Evolutionary conservation across 202 grass and related monocot genomes (phyloP).

Genomic region (Setaria viridis): DNA sequence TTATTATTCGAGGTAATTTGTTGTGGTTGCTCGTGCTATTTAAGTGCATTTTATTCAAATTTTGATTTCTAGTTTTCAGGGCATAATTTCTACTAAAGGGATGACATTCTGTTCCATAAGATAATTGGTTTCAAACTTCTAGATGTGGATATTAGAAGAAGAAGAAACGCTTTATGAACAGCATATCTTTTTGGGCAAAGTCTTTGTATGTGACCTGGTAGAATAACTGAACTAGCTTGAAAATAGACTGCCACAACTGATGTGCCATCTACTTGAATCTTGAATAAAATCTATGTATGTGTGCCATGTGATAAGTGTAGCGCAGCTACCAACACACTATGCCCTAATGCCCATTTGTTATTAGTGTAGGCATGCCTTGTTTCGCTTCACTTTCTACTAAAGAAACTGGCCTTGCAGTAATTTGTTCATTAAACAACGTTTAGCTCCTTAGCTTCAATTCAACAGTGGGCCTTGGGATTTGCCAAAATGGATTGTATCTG

Average conservation of each 20-base stretch:
- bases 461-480: not conserved
- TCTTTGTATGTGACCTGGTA: not conserved
- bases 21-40: not conserved
- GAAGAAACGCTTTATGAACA: not conserved
- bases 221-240: not conserved
- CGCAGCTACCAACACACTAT: not conserved
- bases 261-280: not conserved
- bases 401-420: not conserved
- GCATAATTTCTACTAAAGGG: not conserved
- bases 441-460: conserved; percentile 1
- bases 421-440: not conserved
- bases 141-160: not conserved
- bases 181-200: not conserved
- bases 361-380: not conserved
- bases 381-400: not conserved
- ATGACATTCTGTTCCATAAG: not conserved
- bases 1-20: not conserved
- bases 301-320: not conserved
- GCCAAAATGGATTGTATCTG: conserved; percentile 11
- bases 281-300: not conserved
- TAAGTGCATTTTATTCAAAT: not conserved
- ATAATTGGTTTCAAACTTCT: conserved; percentile 13
- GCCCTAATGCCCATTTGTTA: not conserved
- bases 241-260: not conserved
- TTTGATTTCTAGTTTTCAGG: not conserved